phyloP scores from a whole-genome alignment of 768 basidiomycete species.

The Pilatotrama ljubarskyi region DNA sequence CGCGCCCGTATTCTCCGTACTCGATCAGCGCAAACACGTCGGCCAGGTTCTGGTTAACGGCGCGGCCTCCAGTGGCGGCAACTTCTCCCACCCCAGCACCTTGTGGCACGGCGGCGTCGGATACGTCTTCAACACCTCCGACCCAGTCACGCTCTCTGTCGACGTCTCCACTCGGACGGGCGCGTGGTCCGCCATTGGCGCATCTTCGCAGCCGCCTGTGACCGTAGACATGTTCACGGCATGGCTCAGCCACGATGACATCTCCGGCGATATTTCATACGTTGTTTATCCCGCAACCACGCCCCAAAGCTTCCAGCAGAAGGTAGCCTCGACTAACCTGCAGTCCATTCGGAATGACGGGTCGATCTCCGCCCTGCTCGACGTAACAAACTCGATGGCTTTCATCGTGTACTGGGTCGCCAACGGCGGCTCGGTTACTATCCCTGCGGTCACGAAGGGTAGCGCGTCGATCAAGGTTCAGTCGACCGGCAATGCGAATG shows the following conservation, averaged over 20 bases:
- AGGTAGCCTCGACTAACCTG: constrained; percentile 35
- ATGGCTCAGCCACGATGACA: constrained; percentile 46
- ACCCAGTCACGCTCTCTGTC: constrained; percentile 35
- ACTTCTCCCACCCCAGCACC: constrained; percentile 35
- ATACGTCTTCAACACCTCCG: constrained; percentile 46
- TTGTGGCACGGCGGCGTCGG: constrained; percentile 66
- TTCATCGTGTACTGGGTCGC: constrained; percentile 57
- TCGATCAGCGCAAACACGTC: constrained; percentile 55
- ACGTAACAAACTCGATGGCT: constrained; percentile 39
- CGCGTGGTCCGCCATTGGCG: constrained; percentile 61
- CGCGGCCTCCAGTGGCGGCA: constrained; percentile 14
- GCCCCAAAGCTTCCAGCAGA: constrained; percentile 38
- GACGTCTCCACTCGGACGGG: constrained; percentile 50
- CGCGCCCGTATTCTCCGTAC: constrained; percentile 56
- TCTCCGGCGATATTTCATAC: constrained; percentile 43
- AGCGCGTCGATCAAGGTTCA: constrained; percentile 36
- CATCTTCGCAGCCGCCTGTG: constrained; percentile 52
- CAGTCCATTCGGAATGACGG: constrained; percentile 47
- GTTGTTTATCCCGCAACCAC: constrained; percentile 51
- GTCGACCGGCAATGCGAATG: constrained; percentile 41
- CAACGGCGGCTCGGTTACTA: constrained; percentile 43
- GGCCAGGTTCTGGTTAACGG: constrained; percentile 47
- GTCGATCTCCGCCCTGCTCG: constrained; percentile 51
- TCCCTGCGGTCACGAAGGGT: constrained; percentile 30
- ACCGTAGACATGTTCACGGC: constrained; percentile 62